Conservation (phyloP, 2,329 filamentous ascomycete genomes). For the Aureobasidium sp. region DNA sequence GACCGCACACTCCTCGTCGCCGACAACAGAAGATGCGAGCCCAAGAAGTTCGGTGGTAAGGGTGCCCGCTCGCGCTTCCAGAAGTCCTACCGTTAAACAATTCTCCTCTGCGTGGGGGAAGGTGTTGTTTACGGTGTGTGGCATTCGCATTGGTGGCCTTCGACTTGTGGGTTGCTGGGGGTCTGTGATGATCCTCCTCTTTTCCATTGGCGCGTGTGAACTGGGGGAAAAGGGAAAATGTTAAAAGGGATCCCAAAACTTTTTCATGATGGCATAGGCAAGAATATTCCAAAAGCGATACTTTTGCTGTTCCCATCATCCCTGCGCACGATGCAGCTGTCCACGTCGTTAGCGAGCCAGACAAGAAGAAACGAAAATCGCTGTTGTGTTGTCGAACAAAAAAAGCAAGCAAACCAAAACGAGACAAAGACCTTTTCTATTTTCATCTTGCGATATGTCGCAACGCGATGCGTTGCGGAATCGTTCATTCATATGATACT, state of each 20-base stretch:
- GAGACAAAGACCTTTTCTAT: not conserved
- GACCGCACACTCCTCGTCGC: constrained; percentile 96
- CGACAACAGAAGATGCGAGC: constrained; percentile 98
- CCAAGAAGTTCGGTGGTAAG: constrained; percentile 94
- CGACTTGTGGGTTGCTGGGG: constrained; percentile 3
- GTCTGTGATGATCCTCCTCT: not conserved
- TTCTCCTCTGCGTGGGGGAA: constrained; percentile 2
- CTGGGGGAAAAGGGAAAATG: constrained; percentile 1
- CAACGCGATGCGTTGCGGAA: not conserved
- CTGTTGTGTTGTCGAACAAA: not conserved
- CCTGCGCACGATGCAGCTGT: not conserved
- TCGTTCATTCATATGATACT: not conserved
- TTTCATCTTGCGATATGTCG: not conserved
- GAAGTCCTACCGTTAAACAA: constrained; percentile 93
- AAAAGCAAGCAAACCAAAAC: constrained; percentile 1
- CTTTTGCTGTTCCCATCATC: not conserved
- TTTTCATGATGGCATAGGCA: constrained; percentile 8
- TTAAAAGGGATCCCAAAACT: not conserved
- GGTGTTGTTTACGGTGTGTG: constrained; percentile 6
- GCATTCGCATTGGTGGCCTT: constrained; percentile 1
- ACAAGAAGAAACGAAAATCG: not conserved
- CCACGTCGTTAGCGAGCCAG: not conserved
- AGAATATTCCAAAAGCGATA: constrained; percentile 1
- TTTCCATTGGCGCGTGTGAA: not conserved
- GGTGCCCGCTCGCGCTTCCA: constrained; percentile 96